Conservation (phyloP, 345 rosid genomes). For the Aquilaria sinensis region DNA sequence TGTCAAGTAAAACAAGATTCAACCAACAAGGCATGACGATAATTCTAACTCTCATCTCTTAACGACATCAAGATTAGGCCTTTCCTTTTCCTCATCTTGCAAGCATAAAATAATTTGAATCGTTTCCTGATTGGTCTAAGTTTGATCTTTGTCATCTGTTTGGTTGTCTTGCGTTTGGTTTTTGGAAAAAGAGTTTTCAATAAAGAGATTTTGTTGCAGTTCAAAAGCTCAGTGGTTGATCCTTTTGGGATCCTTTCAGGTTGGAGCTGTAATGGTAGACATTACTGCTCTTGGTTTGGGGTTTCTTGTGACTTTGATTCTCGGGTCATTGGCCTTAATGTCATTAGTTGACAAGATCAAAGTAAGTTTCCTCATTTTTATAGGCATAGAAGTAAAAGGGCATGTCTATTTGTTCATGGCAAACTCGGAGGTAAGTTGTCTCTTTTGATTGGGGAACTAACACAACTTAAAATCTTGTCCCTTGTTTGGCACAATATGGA, state of each 20-base stretch:
- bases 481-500: conserved; percentile 38
- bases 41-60: too few relatives aligned
- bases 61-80: too few relatives aligned
- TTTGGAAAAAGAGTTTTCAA: conserved; percentile 11
- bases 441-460: conserved; percentile 24
- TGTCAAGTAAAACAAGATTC: too few relatives aligned
- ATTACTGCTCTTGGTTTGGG: conserved; percentile 46
- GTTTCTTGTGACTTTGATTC: conserved; percentile 38
- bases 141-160: conserved; percentile 6
- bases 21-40: too few relatives aligned
- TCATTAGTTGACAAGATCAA: conserved; percentile 24
- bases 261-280: conserved; percentile 23
- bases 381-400: conserved; percentile 21
- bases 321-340: conserved; percentile 27
- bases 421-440: conserved; percentile 34
- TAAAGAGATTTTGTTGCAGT: conserved; percentile 24
- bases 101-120: too few relatives aligned
- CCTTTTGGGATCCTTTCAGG: conserved; percentile 37
- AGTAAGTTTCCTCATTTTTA: conserved; percentile 21
- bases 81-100: too few relatives aligned
- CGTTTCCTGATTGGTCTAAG: too few relatives aligned
- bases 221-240: conserved; percentile 36
- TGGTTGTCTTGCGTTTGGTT: conserved; percentile 13
- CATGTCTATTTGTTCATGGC: conserved; percentile 18
- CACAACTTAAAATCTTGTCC: conserved; percentile 39